phyloP scores from a whole-genome alignment of 306 rosid species.

The Acacia crassicarpa region DNA sequence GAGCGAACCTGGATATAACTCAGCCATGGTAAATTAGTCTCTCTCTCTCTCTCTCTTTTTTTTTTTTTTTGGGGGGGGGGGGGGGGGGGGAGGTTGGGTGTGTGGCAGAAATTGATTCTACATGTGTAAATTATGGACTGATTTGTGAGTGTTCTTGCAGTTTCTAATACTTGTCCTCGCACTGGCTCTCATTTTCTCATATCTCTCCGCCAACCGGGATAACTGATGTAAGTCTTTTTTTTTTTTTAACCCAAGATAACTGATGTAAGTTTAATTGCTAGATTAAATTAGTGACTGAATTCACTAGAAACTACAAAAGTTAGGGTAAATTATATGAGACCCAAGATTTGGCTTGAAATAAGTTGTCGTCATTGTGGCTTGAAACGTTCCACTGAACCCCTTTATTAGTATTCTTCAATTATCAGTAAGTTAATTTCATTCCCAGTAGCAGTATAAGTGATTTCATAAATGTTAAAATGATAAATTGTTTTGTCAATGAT shows the following conservation, averaged over 20 bases:
- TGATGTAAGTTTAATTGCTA: slow-evolving; percentile 46
- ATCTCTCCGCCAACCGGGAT: slow-evolving; percentile 50
- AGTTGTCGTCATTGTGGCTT: not conserved
- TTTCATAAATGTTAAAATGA: not conserved
- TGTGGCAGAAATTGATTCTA: not conserved
- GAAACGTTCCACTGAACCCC: not conserved
- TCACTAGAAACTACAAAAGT: not conserved
- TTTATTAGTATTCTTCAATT: not conserved
- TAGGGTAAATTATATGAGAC: not conserved
- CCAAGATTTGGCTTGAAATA: not conserved
- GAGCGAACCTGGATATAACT: slow-evolving; percentile 40
- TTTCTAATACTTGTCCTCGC: slow-evolving; percentile 49
- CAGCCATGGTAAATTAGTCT: slow-evolving; percentile 54
- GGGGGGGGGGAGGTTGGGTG: no score
- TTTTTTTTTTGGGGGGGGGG: not conserved
- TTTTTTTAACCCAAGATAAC: slow-evolving; percentile 2
- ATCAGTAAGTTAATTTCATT: not conserved
- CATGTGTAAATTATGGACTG: slow-evolving; percentile 22
- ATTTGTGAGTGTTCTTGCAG: slow-evolving; percentile 49
- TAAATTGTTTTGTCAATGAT: not conserved
- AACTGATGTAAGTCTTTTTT: slow-evolving; percentile 48
- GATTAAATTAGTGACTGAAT: not conserved
- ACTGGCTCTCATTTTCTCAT: slow-evolving; percentile 58
- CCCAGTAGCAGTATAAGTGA: not conserved
- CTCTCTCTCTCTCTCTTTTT: no score